Evolutionary conservation across 2,329 filamentous ascomycete genomes (phyloP), one percentile per base, ranked within the genome.

Genomic region (Phyllosticta citriasiana): DNA sequence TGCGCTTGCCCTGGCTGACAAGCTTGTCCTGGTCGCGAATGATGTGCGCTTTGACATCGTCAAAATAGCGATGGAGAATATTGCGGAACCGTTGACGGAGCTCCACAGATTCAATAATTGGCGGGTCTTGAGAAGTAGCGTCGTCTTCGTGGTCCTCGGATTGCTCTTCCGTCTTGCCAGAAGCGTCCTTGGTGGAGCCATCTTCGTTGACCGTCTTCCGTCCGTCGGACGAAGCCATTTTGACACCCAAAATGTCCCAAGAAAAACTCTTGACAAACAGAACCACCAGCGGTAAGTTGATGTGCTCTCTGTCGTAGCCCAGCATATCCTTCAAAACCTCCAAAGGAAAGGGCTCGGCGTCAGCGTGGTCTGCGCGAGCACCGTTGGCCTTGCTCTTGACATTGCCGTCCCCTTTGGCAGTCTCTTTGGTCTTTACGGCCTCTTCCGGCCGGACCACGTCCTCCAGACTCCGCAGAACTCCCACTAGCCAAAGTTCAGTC

Each of bases 281-380:
- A 57, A 97, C 94, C 5, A 97, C 88, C 54, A 99, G 79, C 1
- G 94, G 91, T 53, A 99, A 77, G 70, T 97, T 99, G 60, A 85
- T 80, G 70, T 97, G 94, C 67, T 99, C 93, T 60, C 91, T 85
- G 72, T 99, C 94, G 71, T 97, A 88, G 7, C 92, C 91, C 16
- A 99, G 82, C 65, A 99, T 83, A 71, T 99, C 95, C 76, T 99
- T 99, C 51, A 99, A 79, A n/a, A 97, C 93, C 73, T 99, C 94
- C 22, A 99, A 80, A 3, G 95, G 95, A 67, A 99, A 97, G 0
- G 94, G 94, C 65, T 99, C 94, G 1, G 90, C 83, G 63, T 88
- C 86, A 51, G 82, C 84, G 27, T 85, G 84, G 63, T 85, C 84
- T 58, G 77, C 75, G 25, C 80, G 80, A 50, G 75, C 72, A 9